Conservation (phyloP, 768 basidiomycete genomes). For the Trametopsis cervina region DNA sequence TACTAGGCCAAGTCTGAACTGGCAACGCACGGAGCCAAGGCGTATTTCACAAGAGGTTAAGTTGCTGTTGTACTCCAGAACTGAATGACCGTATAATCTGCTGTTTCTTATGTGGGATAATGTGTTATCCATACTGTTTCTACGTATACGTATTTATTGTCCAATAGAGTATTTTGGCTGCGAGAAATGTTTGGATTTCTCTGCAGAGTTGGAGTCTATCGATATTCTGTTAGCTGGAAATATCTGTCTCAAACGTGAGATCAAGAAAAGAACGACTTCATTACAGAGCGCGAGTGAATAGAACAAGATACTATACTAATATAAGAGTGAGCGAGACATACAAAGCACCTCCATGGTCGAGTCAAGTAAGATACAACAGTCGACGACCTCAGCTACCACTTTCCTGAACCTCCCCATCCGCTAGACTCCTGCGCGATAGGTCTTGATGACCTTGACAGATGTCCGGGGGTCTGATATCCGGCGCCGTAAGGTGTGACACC, state of each 20-base stretch:
- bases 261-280: background rate
- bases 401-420: constrained; percentile 31
- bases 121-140: too few relatives aligned
- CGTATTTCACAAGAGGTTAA: constrained; percentile 82
- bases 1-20: constrained; percentile 76
- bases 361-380: constrained; percentile 5
- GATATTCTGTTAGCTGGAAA: too few relatives aligned
- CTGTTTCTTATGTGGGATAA: too few relatives aligned
- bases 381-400: background rate
- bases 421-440: constrained; percentile 17
- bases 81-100: too few relatives aligned
- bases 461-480: constrained; percentile 30
- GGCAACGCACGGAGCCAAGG: constrained; percentile 77
- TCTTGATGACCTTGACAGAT: constrained; percentile 38
- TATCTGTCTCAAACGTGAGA: too few relatives aligned
- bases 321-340: background rate
- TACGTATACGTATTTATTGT: too few relatives aligned
- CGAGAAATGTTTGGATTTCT: too few relatives aligned
- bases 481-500: constrained; percentile 24
- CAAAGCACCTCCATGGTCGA: background rate
- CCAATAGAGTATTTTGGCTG: too few relatives aligned
- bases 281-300: background rate
- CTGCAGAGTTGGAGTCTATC: too few relatives aligned
- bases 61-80: too few relatives aligned
- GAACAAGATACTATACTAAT: background rate